Evolutionary conservation across 495 filamentous ascomycete species (phyloP), one percentile per base, ranked within the genome.

Genomic region (Hypomontagnella submonticulosa): DNA sequence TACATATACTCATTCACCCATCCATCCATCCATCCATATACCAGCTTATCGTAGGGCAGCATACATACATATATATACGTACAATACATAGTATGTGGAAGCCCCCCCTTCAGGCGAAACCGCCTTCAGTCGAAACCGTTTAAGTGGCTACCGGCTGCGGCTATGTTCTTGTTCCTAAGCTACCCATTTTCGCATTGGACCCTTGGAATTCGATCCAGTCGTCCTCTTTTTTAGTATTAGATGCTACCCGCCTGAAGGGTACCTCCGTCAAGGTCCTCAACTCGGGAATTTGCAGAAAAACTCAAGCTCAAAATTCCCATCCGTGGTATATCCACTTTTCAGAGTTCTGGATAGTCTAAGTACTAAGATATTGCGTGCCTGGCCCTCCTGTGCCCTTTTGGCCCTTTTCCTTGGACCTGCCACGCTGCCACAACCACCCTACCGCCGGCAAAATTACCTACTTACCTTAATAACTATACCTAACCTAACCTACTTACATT

Each of bases 201-300:
- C 58, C 16, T 54, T 27, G 6, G 20, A 54, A 32, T 10, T 7
- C 16, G 3, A 44, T 23, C 3, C 16, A 18, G 12, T 58, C 34
- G 18, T 30, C 36, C 50, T 11, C 46, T 43, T 60, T 36, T 37
- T 27, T 51, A 42, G 38, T 53, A 34, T 37, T 38, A 59, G 43
- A 34, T 58, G 20, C 36, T 55, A 57, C 53, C 48, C 42, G 54
- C 32, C 44, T 44, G 46, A 55, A 49, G 42, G 48, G 42, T 56
- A 59, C 48, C 42, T 63, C 61, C 66, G 61, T 66, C 66, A 65
- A 61, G 66, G 61, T 61, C 57, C 66, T 66, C 66, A 67, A 61
- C 47, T 53, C 66, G 66, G 66, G 61, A 57, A 8, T 47, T 58
- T 66, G 61, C 61, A 70, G 67, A 54, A 53, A 12, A 27, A 6